Conservation (phyloP, 2,329 filamentous ascomycete genomes). For the Parascedosporium putredinis region DNA sequence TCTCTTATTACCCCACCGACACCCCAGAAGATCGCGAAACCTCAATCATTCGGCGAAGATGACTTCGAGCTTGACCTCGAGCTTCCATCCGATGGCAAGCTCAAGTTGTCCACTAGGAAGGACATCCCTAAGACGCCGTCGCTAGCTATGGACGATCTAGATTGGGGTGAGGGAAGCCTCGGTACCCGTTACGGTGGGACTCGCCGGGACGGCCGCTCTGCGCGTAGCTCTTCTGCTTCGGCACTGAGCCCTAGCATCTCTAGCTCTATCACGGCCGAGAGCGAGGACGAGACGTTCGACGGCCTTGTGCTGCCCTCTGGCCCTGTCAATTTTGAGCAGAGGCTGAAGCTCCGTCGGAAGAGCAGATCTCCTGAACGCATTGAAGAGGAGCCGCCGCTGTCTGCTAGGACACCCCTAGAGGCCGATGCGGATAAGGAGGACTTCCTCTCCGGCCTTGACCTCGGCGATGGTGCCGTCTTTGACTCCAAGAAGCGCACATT, state of each 20-base stretch:
- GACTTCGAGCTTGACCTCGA: slow-evolving; percentile 66
- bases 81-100: slow-evolving; percentile 54
- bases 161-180: slow-evolving; percentile 89
- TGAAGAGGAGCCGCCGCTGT: slow-evolving; percentile 24
- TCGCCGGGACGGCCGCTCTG: slow-evolving; percentile 65
- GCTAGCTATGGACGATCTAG: slow-evolving; percentile 62
- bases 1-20: slow-evolving; percentile 47
- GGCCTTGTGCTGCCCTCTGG: slow-evolving; percentile 79
- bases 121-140: slow-evolving; percentile 55
- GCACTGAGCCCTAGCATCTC: slow-evolving; percentile 86
- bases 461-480: slow-evolving; percentile 75
- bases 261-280: slow-evolving; percentile 83
- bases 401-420: slow-evolving; percentile 21
- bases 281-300: slow-evolving; percentile 84
- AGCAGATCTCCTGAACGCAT: slow-evolving; percentile 45
- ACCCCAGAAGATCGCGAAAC: slow-evolving; percentile 30
- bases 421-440: slow-evolving; percentile 54
- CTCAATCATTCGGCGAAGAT: slow-evolving; percentile 35
- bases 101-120: slow-evolving; percentile 51
- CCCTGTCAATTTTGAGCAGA: slow-evolving; percentile 71
- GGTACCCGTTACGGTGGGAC: slow-evolving; percentile 86
- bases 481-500: slow-evolving; percentile 70
- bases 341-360: slow-evolving; percentile 61
- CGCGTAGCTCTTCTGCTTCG: slow-evolving; percentile 77
- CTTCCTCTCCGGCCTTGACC: slow-evolving; percentile 75